Percentiles rank a stretch among this genome's conserved stretches.
Evolutionary conservation across 495 filamentous ascomycete genomes (phyloP).

Genomic region (Aspergillus hancockii): DNA sequence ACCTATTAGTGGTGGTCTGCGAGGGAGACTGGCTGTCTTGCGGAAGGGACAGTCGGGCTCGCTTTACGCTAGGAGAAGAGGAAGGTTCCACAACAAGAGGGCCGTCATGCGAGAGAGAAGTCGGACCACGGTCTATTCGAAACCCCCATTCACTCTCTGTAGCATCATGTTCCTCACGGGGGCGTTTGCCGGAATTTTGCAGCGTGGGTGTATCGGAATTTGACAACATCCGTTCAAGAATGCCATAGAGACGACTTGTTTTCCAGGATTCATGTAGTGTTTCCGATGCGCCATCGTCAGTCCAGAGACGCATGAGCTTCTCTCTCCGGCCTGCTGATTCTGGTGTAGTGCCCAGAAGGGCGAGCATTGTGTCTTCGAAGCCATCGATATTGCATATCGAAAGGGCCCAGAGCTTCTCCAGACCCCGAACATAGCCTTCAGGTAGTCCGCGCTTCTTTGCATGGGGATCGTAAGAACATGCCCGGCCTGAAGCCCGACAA

Average conservation of each 20-base stretch:
- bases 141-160: constrained; percentile 34
- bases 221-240: constrained; percentile 58
- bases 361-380: constrained; percentile 50
- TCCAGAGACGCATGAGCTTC: constrained; percentile 46
- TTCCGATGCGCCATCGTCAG: constrained; percentile 51
- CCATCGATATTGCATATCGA: constrained; percentile 50
- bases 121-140: constrained; percentile 34
- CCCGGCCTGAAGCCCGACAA: constrained; percentile 59
- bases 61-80: constrained; percentile 32
- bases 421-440: constrained; percentile 48
- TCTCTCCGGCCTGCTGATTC: constrained; percentile 36
- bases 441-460: constrained; percentile 68
- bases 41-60: constrained; percentile 27
- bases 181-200: constrained; percentile 34
- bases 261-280: constrained; percentile 60
- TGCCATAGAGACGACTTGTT: constrained; percentile 50
- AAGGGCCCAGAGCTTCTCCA: constrained; percentile 50
- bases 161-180: constrained; percentile 38
- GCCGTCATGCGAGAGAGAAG: constrained; percentile 31
- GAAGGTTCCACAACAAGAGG: constrained; percentile 34
- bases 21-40: constrained; percentile 18
- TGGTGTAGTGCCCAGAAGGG: constrained; percentile 41
- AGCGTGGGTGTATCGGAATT: constrained; percentile 29
- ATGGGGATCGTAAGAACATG: constrained; percentile 67
- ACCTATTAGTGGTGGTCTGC: constrained; percentile 14